Evolutionary conservation across 768 basidiomycete genomes (phyloP).

Genomic region (Butyriboletus loyo): DNA sequence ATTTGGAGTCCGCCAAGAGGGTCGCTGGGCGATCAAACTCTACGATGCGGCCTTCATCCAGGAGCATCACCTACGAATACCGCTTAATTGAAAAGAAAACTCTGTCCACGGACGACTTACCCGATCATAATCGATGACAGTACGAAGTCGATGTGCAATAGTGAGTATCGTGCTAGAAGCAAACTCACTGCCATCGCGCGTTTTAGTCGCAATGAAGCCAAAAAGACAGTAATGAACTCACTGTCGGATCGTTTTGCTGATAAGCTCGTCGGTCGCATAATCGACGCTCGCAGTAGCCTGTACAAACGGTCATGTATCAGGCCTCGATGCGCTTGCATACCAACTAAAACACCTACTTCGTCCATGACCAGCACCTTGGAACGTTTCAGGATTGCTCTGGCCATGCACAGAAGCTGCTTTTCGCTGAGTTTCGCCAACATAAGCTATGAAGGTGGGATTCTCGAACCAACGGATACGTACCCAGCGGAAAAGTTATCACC

Average conservation of each 20-base stretch:
- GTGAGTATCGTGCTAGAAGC: constrained; percentile 79
- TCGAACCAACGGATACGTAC: constrained; percentile 35
- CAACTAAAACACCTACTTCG: constrained; percentile 46
- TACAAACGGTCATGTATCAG: background rate
- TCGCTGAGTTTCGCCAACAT: constrained; percentile 42
- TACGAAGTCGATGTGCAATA: constrained; percentile 76
- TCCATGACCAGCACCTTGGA: constrained; percentile 83
- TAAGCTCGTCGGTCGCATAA: constrained; percentile 87
- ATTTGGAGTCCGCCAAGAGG: constrained; percentile 53
- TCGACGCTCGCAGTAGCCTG: constrained; percentile 77
- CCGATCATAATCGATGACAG: constrained; percentile 82
- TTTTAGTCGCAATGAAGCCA: background rate
- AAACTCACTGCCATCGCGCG: constrained; percentile 52
- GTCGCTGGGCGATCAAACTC: constrained; percentile 70
- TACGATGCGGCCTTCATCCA: constrained; percentile 74
- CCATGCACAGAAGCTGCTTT: constrained; percentile 88
- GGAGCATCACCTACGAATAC: constrained; percentile 58
- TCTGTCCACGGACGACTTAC: constrained; percentile 39
- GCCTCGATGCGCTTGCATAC: constrained; percentile 1
- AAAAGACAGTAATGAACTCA: constrained; percentile 34
- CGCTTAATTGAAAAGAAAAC: constrained; percentile 9
- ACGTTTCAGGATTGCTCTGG: constrained; percentile 76
- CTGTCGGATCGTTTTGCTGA: constrained; percentile 78
- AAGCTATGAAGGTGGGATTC: background rate
- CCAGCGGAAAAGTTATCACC: constrained; percentile 90